Evolutionary conservation across 768 basidiomycete species (phyloP).

Genomic region (Pisolithus marmoratus): DNA sequence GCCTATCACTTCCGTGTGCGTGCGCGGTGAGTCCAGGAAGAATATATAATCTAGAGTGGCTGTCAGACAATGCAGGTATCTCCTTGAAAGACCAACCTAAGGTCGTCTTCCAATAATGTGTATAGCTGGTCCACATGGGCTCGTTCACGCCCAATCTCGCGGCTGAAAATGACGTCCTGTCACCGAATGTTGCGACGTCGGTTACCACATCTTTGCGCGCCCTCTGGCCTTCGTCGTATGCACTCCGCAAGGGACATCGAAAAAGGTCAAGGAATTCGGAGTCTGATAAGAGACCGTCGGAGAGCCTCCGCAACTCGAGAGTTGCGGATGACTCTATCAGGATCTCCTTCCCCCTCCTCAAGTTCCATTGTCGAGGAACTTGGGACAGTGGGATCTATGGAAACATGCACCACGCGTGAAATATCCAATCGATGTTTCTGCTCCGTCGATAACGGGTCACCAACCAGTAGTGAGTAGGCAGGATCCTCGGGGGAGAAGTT

Average conservation of each 20-base stretch:
- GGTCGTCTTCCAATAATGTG: constrained; percentile 79
- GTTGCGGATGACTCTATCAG: constrained; percentile 68
- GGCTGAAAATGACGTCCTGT: constrained; percentile 35
- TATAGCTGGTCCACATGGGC: constrained; percentile 86
- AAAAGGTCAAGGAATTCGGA: constrained; percentile 47
- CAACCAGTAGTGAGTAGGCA: constrained; percentile 72
- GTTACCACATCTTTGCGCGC: constrained; percentile 12
- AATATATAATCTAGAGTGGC: constrained; percentile 79
- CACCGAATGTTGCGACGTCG: constrained; percentile 43
- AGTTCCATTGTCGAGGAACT: constrained; percentile 16
- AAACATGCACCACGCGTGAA: constrained; percentile 70
- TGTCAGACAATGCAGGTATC: constrained; percentile 2
- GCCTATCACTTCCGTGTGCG: constrained; percentile 36
- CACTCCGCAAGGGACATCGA: constrained; percentile 47
- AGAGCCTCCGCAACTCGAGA: constrained; percentile 51
- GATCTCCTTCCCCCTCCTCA: constrained; percentile 40
- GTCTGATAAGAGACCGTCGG: constrained; percentile 66
- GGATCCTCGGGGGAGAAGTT: constrained; percentile 83
- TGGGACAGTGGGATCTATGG: constrained; percentile 58
- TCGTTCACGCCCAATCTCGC: constrained; percentile 55
- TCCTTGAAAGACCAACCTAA: constrained; percentile 47
- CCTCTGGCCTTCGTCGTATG: constrained; percentile 54
- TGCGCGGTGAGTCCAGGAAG: constrained; percentile 44
- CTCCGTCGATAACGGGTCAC: constrained; percentile 46
- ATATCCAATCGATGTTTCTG: constrained; percentile 48